A percentile compares a stretch with the other conserved stretches of the same genome.
phyloP scores from a whole-genome alignment of 1,284 basidiomycete genomes.

The Ganoderma sinense region DNA sequence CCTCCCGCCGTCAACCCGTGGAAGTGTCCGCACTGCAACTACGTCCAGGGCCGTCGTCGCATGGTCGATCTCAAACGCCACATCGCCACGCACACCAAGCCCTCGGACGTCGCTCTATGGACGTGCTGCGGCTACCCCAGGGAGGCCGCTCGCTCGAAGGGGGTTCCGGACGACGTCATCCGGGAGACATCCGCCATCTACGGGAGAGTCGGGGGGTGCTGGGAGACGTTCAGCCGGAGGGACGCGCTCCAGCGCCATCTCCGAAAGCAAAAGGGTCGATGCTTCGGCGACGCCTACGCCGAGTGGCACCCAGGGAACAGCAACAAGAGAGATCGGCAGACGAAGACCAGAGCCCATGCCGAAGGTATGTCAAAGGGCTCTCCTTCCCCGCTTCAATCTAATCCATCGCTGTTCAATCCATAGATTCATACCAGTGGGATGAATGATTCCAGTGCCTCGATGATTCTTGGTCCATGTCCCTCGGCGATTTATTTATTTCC shows the following conservation, averaged over 20 bases:
- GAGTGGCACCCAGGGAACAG: conserved; percentile 5
- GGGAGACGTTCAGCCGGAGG: conserved; percentile 57
- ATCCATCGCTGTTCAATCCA: background rate
- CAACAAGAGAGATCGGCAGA: background rate
- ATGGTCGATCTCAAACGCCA: conserved; percentile 10
- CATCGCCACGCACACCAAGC: conserved; percentile 10
- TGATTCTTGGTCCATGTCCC: background rate
- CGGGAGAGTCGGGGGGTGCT: conserved; percentile 51
- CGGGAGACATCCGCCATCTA: background rate
- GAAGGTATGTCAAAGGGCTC: background rate
- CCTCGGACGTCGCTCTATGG: conserved; percentile 6
- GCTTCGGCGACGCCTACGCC: conserved; percentile 42
- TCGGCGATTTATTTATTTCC: background rate
- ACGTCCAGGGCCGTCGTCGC: conserved; percentile 12
- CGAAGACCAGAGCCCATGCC: background rate
- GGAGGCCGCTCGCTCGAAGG: background rate
- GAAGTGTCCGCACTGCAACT: conserved; percentile 11
- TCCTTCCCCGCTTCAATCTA: background rate
- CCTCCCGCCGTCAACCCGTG: background rate
- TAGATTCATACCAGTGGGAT: background rate
- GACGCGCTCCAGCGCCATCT: conserved; percentile 67
- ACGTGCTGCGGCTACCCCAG: conserved; percentile 14
- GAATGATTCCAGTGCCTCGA: background rate
- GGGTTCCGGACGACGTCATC: conserved; percentile 4
- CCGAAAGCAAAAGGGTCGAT: conserved; percentile 50